These are phyloP conservation scores for Botryotinia calthae DNA, from an alignment of 2,329 filamentous ascomycete genomes.

Conservation along the genomic window DNA sequence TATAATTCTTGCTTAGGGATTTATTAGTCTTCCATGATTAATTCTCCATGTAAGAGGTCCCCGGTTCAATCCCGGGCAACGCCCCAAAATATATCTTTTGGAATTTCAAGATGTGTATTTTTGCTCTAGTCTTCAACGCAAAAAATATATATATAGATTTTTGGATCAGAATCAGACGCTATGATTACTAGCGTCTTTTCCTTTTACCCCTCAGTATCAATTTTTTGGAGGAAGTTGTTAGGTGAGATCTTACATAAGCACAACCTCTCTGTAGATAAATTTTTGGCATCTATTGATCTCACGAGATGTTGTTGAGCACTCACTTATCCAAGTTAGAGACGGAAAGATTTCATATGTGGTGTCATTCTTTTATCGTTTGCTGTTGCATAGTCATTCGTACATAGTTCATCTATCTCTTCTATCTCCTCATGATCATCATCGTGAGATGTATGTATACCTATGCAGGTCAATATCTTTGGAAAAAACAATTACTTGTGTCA, in stretches of 20 bases:
- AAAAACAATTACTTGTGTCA: background rate
- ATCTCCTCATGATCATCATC: background rate
- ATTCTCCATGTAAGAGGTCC: slow-evolving; percentile 20
- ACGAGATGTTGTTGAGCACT: background rate
- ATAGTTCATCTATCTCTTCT: background rate
- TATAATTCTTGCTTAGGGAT: slow-evolving; percentile 24
- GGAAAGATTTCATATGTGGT: background rate
- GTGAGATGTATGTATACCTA: background rate
- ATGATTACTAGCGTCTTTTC: background rate
- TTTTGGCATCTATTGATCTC: background rate
- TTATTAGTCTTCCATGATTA: background rate
- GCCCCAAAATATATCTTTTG: background rate
- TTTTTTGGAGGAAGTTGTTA: background rate
- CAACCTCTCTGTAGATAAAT: background rate
- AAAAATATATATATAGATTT: too few species aligned
- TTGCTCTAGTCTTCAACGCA: background rate
- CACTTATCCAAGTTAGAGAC: background rate
- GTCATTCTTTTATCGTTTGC: background rate
- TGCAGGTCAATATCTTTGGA: background rate
- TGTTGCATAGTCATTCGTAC: background rate
- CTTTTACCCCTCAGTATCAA: background rate
- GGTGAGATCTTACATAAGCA: background rate
- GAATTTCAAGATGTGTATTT: background rate
- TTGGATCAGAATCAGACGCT: background rate
- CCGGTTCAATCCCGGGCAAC: slow-evolving; percentile 23